Conservation (phyloP, 1,284 basidiomycete genomes). For the Trichosporon ovoides region DNA sequence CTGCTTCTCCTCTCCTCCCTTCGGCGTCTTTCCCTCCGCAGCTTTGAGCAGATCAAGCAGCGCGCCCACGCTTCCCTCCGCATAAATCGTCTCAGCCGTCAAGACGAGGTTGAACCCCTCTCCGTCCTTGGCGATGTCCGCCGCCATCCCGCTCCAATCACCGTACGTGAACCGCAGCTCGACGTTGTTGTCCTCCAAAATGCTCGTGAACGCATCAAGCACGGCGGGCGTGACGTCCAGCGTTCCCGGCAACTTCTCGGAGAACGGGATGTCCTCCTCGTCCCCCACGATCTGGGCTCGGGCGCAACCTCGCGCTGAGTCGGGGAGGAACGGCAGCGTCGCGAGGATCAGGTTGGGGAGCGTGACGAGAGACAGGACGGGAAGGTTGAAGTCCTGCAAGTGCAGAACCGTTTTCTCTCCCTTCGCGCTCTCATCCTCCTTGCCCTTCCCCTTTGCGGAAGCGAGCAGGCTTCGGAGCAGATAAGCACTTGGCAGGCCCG, state of each 20-base stretch:
- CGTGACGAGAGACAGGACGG: constrained; percentile 75
- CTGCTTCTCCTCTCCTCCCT: neutral
- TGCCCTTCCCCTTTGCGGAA: neutral
- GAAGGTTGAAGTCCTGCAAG: constrained; percentile 87
- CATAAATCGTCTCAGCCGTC: constrained; percentile 91
- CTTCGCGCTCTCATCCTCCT: neutral
- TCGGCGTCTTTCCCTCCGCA: neutral
- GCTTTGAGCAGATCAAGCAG: constrained; percentile 56
- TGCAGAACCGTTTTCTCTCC: constrained; percentile 57
- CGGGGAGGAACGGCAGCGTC: constrained; percentile 31
- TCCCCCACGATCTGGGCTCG: constrained; percentile 17
- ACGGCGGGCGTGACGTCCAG: constrained; percentile 62
- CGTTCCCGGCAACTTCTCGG: constrained; percentile 43
- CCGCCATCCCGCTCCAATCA: constrained; percentile 58
- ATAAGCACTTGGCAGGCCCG: constrained; percentile 74
- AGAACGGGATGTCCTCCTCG: constrained; percentile 18
- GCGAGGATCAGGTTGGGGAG: constrained; percentile 81
- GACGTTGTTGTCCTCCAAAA: constrained; percentile 57
- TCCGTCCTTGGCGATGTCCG: neutral
- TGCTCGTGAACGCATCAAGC: constrained; percentile 59
- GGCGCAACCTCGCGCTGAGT: constrained; percentile 28
- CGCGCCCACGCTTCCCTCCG: constrained; percentile 61
- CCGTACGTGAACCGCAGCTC: constrained; percentile 74
- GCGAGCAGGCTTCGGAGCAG: constrained; percentile 61
- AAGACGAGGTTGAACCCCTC: constrained; percentile 65